These are phyloP conservation scores for Sporothrix humicola DNA, from an alignment of 2,329 filamentous ascomycete species.

Conservation along the genomic window DNA sequence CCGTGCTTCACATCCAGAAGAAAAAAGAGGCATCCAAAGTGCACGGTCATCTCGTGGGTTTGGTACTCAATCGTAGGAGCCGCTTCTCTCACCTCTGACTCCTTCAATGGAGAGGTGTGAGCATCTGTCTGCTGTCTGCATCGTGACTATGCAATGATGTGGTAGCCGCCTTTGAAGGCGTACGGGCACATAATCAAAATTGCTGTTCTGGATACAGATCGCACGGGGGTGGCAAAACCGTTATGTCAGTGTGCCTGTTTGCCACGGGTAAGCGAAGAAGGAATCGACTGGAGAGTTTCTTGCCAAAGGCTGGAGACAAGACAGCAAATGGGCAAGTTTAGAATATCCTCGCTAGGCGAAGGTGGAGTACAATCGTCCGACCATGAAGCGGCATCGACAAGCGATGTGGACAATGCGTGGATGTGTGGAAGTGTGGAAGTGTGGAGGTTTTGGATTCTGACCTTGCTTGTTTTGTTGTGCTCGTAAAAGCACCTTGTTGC, in stretches of 20 bases:
- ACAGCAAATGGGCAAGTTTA: neutral
- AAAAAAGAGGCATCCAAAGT: slow-evolving; percentile 22
- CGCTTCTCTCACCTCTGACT: neutral
- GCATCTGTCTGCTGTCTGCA: neutral
- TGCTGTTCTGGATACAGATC: neutral
- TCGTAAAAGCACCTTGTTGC: neutral
- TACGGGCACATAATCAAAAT: neutral
- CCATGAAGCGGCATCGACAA: neutral
- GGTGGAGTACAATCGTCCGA: neutral
- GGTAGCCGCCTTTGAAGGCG: neutral
- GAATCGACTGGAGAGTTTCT: neutral
- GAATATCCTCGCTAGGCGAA: neutral
- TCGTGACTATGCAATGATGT: neutral
- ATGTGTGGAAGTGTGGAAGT: neutral
- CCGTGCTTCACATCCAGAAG: neutral
- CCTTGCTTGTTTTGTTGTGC: neutral
- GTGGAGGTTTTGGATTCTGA: neutral
- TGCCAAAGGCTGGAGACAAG: neutral
- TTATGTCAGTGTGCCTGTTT: neutral
- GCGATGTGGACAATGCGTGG: neutral
- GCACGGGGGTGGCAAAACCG: slow-evolving; percentile 28
- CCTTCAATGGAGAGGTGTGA: slow-evolving; percentile 12
- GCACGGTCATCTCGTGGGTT: neutral
- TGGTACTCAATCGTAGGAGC: neutral
- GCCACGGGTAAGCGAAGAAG: neutral